These are phyloP conservation scores for Pleurotus citrinopileatus DNA, from an alignment of 768 basidiomycete genomes.

Conservation along the genomic window DNA sequence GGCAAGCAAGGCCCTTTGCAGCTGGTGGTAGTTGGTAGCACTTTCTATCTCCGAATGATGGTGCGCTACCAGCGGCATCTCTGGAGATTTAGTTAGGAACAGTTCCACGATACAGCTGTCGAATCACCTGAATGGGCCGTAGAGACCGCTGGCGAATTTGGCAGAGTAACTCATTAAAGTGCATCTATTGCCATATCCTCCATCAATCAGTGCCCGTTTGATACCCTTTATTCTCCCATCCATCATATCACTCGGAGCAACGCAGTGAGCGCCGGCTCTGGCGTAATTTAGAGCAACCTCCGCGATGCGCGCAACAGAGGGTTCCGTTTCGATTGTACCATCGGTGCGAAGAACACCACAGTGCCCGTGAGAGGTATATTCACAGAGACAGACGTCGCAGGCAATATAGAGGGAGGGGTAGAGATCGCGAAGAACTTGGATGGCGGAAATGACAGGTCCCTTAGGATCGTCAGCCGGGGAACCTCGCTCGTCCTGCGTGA, in stretches of 20 bases:
- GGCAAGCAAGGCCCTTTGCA: conserved; percentile 85
- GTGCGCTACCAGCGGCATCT: conserved; percentile 96
- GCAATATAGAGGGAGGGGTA: conserved; percentile 90
- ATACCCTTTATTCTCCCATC: conserved; percentile 91
- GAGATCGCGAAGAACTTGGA: conserved; percentile 68
- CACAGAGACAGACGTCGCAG: conserved; percentile 97
- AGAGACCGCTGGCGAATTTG: conserved; percentile 93
- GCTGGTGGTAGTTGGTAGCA: conserved; percentile 96
- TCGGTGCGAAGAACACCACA: conserved; percentile 80
- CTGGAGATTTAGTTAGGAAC: conserved; percentile 33
- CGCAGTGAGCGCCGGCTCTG: conserved; percentile 93
- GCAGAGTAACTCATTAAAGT: conserved; percentile 97
- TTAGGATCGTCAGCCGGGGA: conserved; percentile 85
- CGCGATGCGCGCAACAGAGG: conserved; percentile 85
- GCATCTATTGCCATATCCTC: conserved; percentile 83
- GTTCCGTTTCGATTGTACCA: conserved; percentile 72
- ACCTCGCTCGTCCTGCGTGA: conserved; percentile 71
- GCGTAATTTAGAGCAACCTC: conserved; percentile 93
- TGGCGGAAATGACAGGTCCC: conserved; percentile 94
- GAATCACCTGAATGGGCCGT: conserved; percentile 90
- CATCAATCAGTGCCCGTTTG: conserved; percentile 81
- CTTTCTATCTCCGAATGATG: conserved; percentile 92
- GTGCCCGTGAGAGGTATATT: conserved; percentile 98
- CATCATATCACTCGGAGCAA: conserved; percentile 99
- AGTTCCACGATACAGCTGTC: background rate